Base-by-base conservation (phyloP, 2,329 filamentous ascomycete genomes). In the Zalaria obscura region DNA sequence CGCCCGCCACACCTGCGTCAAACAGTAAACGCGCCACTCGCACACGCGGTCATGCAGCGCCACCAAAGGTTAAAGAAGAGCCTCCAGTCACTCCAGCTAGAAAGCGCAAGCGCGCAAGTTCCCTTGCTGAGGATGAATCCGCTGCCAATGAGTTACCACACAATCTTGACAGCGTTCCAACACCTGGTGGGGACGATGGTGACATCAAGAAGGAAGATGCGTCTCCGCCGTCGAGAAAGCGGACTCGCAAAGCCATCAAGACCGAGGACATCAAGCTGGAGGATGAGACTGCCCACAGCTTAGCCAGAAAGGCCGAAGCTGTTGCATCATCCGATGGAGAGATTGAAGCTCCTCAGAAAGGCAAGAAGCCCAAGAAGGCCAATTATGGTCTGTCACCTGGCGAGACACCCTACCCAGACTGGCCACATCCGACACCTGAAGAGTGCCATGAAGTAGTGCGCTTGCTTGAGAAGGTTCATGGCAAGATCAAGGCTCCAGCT, bases 401-500 rank as follows among this genome's bases (percentile, higher is more conserved):
- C 25, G 46, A 59, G 40, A 72, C 76, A 1, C 85, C 84, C 0
- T 93, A 80, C 48, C 81, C 83, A 0, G 67, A 79, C 43, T 80
- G 75, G 57, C 50, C 58, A 3, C 71, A 69, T 42, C 85, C 85
- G 0, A 86, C 79, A 0, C 52, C 68, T 0, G 73, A 77, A 39
- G 76, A 84, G 50, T 88, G 83, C 54, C 69, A 79, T 47, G 70
- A 80, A 51, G 80, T 89, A 4, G 73, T 77, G 42, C 62, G 66
- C 1, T 64, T 89, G 2, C 70, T 93, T 0, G 71, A 76, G 1
- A 66, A 68, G 8, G 57, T 76, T 0, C 83, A 93, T 52, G 82
- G 81, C 2, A 67, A 75, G 41, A 70, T 80, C 9, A 65, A 66
- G 37, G 68, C 73, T 1, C 85, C 85, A 0, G 66, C 74, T n/a